Evolutionary conservation across 148 eudicot species (phyloP).

Genomic region (Cornus kousa): DNA sequence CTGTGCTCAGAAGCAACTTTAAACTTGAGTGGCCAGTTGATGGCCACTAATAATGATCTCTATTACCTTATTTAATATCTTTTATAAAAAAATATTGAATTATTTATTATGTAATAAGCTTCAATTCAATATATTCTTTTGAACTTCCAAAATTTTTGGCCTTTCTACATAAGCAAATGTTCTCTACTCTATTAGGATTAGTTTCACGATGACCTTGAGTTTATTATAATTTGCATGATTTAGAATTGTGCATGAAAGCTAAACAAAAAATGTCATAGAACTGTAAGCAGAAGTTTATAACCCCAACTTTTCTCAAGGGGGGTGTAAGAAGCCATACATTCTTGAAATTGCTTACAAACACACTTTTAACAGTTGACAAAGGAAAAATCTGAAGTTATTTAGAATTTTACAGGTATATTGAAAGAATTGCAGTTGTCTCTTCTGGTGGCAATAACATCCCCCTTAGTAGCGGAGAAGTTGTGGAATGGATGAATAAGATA

Average conservation of each 20-base stretch:
- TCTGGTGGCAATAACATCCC: slow-evolving; percentile 49
- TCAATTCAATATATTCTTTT: background rate
- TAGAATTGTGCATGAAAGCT: background rate
- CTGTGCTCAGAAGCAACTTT: slow-evolving; percentile 1
- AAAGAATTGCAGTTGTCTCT: slow-evolving; percentile 80
- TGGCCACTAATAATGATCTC: background rate
- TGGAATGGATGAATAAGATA: slow-evolving; percentile 80
- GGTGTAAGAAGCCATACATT: background rate
- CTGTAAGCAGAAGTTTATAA: too few species aligned
- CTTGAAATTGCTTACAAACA: slow-evolving; percentile 5
- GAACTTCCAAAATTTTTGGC: background rate
- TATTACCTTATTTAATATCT: background rate
- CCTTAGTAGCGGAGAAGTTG: slow-evolving; percentile 50
- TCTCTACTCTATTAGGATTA: too few species aligned
- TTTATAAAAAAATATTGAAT: background rate
- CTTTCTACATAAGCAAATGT: background rate
- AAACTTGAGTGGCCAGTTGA: background rate
- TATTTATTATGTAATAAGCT: background rate
- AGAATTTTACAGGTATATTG: slow-evolving; percentile 59
- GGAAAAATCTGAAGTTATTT: slow-evolving; percentile 1
- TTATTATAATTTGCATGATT: background rate
- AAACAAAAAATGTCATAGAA: background rate
- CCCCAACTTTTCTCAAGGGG: background rate
- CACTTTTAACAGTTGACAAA: background rate
- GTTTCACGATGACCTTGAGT: too few species aligned